A percentile compares a stretch with the other conserved stretches of the same genome.
Evolutionary conservation across 768 basidiomycete species (phyloP).

Genomic region (Leccinum broughii): DNA sequence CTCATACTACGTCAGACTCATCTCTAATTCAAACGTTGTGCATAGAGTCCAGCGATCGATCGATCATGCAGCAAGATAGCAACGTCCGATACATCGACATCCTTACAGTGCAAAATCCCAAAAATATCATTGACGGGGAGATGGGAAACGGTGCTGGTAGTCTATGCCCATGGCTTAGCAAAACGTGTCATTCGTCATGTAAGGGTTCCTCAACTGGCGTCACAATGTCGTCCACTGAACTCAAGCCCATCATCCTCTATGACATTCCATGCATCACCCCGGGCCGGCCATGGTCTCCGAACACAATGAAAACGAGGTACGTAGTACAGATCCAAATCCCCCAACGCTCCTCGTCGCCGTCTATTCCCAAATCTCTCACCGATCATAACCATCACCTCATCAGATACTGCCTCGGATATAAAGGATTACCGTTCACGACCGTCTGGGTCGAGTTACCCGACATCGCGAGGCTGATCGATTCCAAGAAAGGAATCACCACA

Average conservation of each 20-base stretch:
- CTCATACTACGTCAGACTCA: background rate
- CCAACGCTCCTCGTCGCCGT: background rate
- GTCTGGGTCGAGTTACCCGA: conserved; percentile 41
- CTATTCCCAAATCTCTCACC: background rate
- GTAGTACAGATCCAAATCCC: background rate
- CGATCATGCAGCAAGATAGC: too few species aligned
- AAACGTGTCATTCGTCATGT: too few species aligned
- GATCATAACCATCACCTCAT: background rate
- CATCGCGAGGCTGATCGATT: conserved; percentile 35
- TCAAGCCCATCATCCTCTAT: conserved; percentile 34
- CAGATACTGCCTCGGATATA: conserved; percentile 20
- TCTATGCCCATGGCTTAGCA: background rate
- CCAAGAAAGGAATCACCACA: conserved; percentile 25
- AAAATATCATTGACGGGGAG: background rate
- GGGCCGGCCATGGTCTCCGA: conserved; percentile 39
- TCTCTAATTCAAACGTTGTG: background rate
- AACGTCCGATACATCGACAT: background rate
- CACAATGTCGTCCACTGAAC: conserved; percentile 10
- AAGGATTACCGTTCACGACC: conserved; percentile 14
- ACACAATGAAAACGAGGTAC: conserved; percentile 24
- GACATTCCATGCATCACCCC: conserved; percentile 35
- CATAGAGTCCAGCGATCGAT: background rate
- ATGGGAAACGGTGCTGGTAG: background rate
- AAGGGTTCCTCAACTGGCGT: background rate
- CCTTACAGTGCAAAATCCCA: background rate